Percentiles rank a stretch among this genome's conserved stretches.
Conservation (phyloP, 106 monocot species). For the Iris macrosiphon region DNA sequence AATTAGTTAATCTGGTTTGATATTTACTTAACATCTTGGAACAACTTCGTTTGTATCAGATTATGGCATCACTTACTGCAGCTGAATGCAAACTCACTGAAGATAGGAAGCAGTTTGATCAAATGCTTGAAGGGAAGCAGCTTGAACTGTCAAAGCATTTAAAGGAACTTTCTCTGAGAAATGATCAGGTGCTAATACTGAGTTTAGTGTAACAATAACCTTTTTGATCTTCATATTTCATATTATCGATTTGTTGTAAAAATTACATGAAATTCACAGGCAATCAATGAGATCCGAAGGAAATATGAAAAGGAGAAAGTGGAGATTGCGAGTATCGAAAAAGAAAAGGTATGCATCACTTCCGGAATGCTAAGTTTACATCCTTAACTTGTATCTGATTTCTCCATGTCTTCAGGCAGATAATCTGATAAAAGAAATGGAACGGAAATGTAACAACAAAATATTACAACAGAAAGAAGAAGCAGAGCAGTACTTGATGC, state of each 20-base stretch:
- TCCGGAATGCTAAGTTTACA: background rate
- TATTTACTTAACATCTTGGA: no score
- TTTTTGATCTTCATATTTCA: background rate
- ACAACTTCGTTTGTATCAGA: no score
- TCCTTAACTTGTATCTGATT: background rate
- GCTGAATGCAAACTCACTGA: constrained; percentile 65
- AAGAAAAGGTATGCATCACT: constrained; percentile 54
- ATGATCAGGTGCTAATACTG: constrained; percentile 72
- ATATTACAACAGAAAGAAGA: constrained; percentile 49
- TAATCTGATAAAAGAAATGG: constrained; percentile 65
- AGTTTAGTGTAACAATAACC: background rate
- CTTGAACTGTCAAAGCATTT: constrained; percentile 86
- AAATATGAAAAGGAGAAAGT: constrained; percentile 85
- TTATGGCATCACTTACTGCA: constrained; percentile 53
- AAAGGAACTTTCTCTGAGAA: constrained; percentile 87
- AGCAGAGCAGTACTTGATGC: constrained; percentile 36
- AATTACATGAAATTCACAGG: constrained; percentile 49
- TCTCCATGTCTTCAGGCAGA: constrained; percentile 45
- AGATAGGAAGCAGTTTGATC: constrained; percentile 70
- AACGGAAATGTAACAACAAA: constrained; percentile 65
- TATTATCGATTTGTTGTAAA: background rate
- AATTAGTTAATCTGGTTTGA: no score
- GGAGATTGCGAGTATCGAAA: constrained; percentile 65
- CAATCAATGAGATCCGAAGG: constrained; percentile 89
- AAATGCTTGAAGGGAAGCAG: constrained; percentile 86